phyloP scores from a whole-genome alignment of 345 rosid genomes.

The rapeseed (Brassica napus) region DNA sequence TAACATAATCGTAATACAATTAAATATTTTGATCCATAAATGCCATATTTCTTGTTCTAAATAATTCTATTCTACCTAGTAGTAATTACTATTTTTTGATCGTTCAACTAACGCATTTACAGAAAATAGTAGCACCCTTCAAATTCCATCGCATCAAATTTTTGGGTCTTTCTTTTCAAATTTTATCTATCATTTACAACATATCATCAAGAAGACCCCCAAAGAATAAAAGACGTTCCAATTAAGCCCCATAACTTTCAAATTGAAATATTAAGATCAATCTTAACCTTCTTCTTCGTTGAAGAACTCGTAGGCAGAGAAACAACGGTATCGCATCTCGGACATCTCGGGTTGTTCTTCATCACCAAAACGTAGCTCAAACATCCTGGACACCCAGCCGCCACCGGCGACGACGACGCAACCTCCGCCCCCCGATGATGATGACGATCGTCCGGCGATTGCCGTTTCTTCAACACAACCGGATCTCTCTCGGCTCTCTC shows the following conservation, averaged over 20 bases:
- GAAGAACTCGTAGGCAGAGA: slow-evolving; percentile 43
- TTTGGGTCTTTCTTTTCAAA: background rate
- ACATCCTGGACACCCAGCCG: slow-evolving; percentile 82
- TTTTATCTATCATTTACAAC: slow-evolving; percentile 39
- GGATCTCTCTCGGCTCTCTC: slow-evolving; percentile 78
- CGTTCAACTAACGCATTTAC: background rate
- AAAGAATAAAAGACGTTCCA: slow-evolving; percentile 16
- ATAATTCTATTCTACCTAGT: background rate
- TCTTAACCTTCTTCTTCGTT: slow-evolving; percentile 50
- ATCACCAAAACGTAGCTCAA: slow-evolving; percentile 75
- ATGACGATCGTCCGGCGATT: slow-evolving; percentile 37
- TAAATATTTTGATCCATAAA: background rate
- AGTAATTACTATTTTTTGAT: background rate
- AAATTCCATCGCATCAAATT: background rate
- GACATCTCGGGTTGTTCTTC: slow-evolving; percentile 72
- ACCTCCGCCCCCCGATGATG: background rate
- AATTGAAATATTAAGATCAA: slow-evolving; percentile 79
- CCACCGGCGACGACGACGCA: slow-evolving; percentile 56
- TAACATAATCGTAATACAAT: background rate
- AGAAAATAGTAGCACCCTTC: background rate
- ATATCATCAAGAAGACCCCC: background rate
- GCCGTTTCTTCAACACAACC: slow-evolving; percentile 42
- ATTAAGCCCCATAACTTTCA: slow-evolving; percentile 39
- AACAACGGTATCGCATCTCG: slow-evolving; percentile 68
- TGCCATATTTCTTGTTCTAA: background rate